A percentile compares a stretch with the other conserved stretches of the same genome.
Evolutionary conservation across 2,329 filamentous ascomycete genomes (phyloP).

Genomic region (Ophiognomonia clavigignenti-juglandacearum): DNA sequence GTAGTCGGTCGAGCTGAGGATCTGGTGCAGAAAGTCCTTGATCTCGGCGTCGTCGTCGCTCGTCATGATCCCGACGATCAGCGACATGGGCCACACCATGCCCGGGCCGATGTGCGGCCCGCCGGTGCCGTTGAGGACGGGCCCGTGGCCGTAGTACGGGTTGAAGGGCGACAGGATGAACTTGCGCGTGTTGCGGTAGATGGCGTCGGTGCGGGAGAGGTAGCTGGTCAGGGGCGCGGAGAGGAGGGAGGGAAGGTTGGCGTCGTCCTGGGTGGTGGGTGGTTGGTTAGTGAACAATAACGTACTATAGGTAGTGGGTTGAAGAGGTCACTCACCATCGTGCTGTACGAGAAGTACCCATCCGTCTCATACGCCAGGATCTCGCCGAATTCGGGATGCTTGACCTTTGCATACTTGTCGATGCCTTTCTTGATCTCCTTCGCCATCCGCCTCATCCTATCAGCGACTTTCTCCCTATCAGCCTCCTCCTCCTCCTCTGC

Average conservation of each 20-base stretch:
- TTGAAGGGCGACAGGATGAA: conserved; percentile 61
- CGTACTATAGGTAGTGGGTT: no score
- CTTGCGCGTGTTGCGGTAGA: conserved; percentile 61
- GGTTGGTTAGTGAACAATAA: background rate
- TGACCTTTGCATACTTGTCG: conserved; percentile 62
- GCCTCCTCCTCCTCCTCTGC: background rate
- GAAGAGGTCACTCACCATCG: conserved; percentile 10
- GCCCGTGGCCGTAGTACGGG: conserved; percentile 45
- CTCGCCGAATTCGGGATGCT: conserved; percentile 51
- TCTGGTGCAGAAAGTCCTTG: conserved; percentile 39
- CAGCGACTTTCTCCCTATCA: conserved; percentile 21
- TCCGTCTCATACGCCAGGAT: conserved; percentile 64
- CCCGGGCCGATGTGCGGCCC: conserved; percentile 34
- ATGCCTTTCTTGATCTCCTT: conserved; percentile 61
- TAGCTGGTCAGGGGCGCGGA: conserved; percentile 52
- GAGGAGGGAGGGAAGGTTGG: conserved; percentile 52
- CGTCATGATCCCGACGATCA: conserved; percentile 64
- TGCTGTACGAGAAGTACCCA: conserved; percentile 37
- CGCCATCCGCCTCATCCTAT: conserved; percentile 46
- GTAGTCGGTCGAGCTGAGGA: conserved; percentile 56
- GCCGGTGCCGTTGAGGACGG: conserved; percentile 20
- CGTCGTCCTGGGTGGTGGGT: conserved; percentile 38
- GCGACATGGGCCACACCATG: conserved; percentile 69
- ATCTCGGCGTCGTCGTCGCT: conserved; percentile 61
- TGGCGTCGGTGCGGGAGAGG: conserved; percentile 39